Evolutionary conservation across 2,329 filamentous ascomycete genomes (phyloP), one percentile per base, ranked within the genome.

Genomic region (Pseudocercospora eumusae): DNA sequence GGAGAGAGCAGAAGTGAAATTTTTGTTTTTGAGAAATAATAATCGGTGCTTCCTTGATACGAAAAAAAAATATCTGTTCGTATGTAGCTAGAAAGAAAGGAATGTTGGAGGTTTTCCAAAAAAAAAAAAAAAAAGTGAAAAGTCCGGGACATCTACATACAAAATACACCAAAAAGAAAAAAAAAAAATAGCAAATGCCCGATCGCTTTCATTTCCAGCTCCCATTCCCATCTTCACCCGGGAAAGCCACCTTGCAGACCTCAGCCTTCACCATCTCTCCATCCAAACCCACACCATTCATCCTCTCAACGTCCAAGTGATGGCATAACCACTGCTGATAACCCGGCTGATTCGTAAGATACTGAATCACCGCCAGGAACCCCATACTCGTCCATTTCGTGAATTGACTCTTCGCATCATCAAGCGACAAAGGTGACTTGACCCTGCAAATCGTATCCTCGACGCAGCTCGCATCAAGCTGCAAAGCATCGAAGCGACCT

Each of bases 251-350:
- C 47, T 31, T 10, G 27, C 67, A 70, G 18, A 69, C 59, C 49
- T 57, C 42, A 21, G n/a, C 28, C 55, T 58, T 62, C 4, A 70
- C 64, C 28, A 53, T 36, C 18, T 55, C 21, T 11, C 67, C 70
- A 61, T 69, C 63, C n/a, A 72, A 15, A 6, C 70, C 70, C 4
- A 67, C 65, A 8, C 47, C 59, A 18, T 65, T 57, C 69, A 73
- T 63, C 0, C 60, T 56, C 7, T 57, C 61, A 3, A 52, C 52
- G 49, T 68, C 61, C 23, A 73, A 21, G 27, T 67, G 64, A 15
- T 57, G 42, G 36, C 69, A 70, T 6, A 73, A 50, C 59, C 63
- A 68, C 18, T 44, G 23, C 40, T 27, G 20, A 56, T 64, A 73
- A 0, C 62, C 66, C 10, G 33, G 18, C 9, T 60, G 64, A 42